Evolutionary conservation across 1,284 basidiomycete genomes (phyloP), one percentile per base, ranked within the genome.

Genomic region (Phellinidium pouzarii): DNA sequence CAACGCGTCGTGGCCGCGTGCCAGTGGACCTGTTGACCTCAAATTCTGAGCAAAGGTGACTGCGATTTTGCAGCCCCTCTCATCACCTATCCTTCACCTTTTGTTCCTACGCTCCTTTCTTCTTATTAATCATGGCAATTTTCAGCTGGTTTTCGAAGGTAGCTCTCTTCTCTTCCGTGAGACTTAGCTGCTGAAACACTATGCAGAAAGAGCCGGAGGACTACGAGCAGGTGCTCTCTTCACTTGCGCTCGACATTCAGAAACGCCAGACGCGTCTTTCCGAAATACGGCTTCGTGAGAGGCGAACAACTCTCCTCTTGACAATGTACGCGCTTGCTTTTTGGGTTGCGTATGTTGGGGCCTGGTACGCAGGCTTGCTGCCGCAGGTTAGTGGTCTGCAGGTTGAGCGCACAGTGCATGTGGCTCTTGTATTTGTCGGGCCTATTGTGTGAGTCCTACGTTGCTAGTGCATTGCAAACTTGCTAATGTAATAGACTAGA

Each of bases 241-340:
- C 70, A 38, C 72, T 91, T 42, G 79, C 82, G 5, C 65, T 70
- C n/a, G 79, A 86, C 62, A 84, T 91, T 45, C 77, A 82, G 62
- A 80, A 82, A 56, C 78, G 85, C 22, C 88, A 95, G 67, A 78
- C 81, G 31, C 79, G 84, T 55, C 81, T 99, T 6, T 85, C 90
- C 1, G 93, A 94, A 65, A 90, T 98, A 61, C 82, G 91, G 8
- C 71, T 91, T 45, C 82, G 94, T 22, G 88, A 97, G 67, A 79
- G 92, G 36, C 77, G 94, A 2, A 77, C 90, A 2, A 87, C 85
- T 9, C 75, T 94, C 43, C 73, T 89, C 26, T 80, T 91, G 44
- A 94, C 94, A 0, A 67, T 92, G 4, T 95, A 92, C 64, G 85
- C 91, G 0, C 69, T 95, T 58, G 78, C 83, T 0, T 67, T 77